Evolutionary conservation across 768 basidiomycete genomes (phyloP), one percentile per base, ranked within the genome.

Genomic region (Melanogaster broomeanus): DNA sequence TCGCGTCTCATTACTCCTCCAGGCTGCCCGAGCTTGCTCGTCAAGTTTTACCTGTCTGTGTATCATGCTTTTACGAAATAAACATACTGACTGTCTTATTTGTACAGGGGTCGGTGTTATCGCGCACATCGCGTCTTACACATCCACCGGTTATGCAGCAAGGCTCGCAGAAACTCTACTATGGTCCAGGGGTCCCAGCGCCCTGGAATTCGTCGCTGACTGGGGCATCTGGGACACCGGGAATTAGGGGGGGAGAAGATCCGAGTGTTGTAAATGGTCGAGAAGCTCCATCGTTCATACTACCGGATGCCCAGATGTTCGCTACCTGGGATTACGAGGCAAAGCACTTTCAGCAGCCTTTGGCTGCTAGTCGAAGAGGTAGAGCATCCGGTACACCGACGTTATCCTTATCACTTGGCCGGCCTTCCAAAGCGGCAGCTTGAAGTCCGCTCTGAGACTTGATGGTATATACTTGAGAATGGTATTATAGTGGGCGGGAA

Each of bases 21-120:
- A 73, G 85, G 48, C 74, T 90, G 41, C 87, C 87, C 7, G 80
- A 84, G 45, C 72, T 92, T 41, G 81, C 88, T 9, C 75, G 84
- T 22, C 74, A 77, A 54, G 79, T 87, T 10, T 79, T 92, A 43
- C 81, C 87, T 31, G 88, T 90, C 64, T 54, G 85, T 75, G 50
- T 30, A 22, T 58, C 43, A 35, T 24, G 19, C 10, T 40, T 24
- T 27, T 9, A 3, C 7, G 3, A 22, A 0, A 2, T 4, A 0
- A 6, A 13, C 21, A n/a, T 31, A 13, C 47, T 63, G 45, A 62
- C 15, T 10, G 24, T 43, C 11, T 0, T 18, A 27, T 31, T n/a
- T 39, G 18, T n/a, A 53, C 61, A 87, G 81, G 75, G 80, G 16
- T 60, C 82, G 12, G 78, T 88, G 33, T 64, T 81, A 41, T 67